phyloP scores from a whole-genome alignment of 83 land plant genomes.

The Picea engelmannii region DNA sequence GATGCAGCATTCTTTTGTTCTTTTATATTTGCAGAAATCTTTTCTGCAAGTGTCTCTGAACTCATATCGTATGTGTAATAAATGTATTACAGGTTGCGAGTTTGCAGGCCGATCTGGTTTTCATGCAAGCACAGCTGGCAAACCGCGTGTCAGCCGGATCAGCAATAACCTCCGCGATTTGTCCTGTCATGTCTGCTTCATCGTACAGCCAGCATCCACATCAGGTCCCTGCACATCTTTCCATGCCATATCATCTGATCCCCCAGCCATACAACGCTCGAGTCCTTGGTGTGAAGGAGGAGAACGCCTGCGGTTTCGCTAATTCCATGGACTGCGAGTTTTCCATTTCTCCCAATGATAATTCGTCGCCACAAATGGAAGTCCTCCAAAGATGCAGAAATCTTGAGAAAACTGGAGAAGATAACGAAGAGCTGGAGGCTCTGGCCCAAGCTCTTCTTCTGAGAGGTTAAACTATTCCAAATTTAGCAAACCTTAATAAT shows the following conservation, averaged over 20 bases:
- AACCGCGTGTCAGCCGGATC: conserved; percentile 20
- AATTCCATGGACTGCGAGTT: not conserved
- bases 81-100: conserved; percentile 56
- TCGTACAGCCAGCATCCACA: not conserved
- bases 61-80: not conserved
- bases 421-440: conserved; percentile 16
- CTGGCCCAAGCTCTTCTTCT: conserved; percentile 1
- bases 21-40: not conserved
- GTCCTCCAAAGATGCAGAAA: not conserved
- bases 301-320: not conserved
- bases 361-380: not conserved
- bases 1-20: too few species aligned
- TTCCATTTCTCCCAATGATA: not conserved
- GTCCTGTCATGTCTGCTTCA: not conserved
- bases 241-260: not conserved
- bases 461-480: too few species aligned
- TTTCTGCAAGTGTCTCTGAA: not conserved
- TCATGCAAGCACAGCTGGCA: conserved; percentile 71
- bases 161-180: not conserved
- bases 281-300: not conserved
- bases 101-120: conserved; percentile 65
- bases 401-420: not conserved
- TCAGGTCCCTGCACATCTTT: not conserved
- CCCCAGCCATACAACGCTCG: not conserved
- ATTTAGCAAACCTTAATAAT: too few species aligned